Base-by-base conservation (phyloP, 768 basidiomycete species). In the Rhizopogon roseolus region DNA sequence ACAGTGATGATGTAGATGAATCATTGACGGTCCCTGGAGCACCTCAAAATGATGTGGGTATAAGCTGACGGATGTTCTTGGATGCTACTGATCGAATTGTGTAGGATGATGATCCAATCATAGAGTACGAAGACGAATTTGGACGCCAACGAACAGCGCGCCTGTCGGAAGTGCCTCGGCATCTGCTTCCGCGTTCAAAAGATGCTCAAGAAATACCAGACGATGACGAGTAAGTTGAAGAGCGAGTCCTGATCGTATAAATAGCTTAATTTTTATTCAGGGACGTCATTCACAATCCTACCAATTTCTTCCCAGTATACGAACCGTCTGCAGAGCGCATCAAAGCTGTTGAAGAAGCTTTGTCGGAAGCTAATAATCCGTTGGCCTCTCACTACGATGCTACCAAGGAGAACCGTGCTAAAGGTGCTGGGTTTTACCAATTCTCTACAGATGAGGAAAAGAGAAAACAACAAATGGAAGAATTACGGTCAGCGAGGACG, bases 351-450 rank as follows among this genome's bases (percentile, higher is more conserved):
- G 81, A 80, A 53, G 84, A 84, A 53, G 80, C 82, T 14, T 73
- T 81, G 39, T 79, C 85, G 2, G 90, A 94, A 58, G 72, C 50
- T 8, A 80, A 86, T 57, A 88, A 86, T 43, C 89, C 88, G 0
- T 76, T 90, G 6, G 76, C 80, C 10, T 69, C 77, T 3, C 93
- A 97, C 67, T 99, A 92, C 65, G 90, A 98, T 65, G 81, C 91
- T 0, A 77, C 81, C 0, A 73, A 71, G 49, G 96, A 99, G 70
- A 85, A 89, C 17, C 89, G 97, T 14, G 82, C 88, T 11, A 88
- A 86, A 67, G 97, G 90, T 41, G 95, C 96, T 1, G 94, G 83
- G 1, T 92, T 89, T 71, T 97, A 96, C 68, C 88, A 91, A 65
- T 95, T 98, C 69, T 91, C 92, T 11, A 79, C 67, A 3, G 93